These are phyloP conservation scores for Aspergillus melleus DNA, from an alignment of 2,329 filamentous ascomycete species.

Conservation along the genomic window DNA sequence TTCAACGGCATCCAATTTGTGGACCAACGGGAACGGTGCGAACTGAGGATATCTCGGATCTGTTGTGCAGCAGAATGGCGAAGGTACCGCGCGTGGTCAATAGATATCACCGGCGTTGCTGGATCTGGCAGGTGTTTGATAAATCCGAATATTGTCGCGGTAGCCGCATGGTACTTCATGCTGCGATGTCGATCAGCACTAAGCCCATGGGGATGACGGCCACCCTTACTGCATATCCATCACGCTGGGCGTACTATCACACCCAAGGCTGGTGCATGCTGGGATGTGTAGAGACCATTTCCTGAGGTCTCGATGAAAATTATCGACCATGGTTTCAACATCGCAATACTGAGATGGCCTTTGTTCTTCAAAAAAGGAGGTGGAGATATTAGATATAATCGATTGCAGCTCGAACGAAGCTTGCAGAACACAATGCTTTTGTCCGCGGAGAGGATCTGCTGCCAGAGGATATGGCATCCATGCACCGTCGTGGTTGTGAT, in stretches of 20 bases:
- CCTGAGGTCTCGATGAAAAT: background rate
- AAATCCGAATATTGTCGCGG: constrained; percentile 28
- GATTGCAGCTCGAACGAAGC: background rate
- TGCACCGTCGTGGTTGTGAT: constrained; percentile 1
- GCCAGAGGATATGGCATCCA: constrained; percentile 16
- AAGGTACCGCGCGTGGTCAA: constrained; percentile 4
- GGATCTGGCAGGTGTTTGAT: constrained; percentile 6
- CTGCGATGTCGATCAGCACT: constrained; percentile 14
- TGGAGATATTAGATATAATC: constrained; percentile 4
- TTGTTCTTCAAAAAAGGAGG: constrained; percentile 8
- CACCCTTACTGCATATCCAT: background rate
- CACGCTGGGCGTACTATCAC: background rate
- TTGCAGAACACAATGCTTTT: constrained; percentile 11
- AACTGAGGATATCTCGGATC: constrained; percentile 19
- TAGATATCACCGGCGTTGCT: background rate
- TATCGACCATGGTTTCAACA: background rate
- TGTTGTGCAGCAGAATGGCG: constrained; percentile 19
- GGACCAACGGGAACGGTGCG: constrained; percentile 24
- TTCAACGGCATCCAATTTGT: constrained; percentile 24
- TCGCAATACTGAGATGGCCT: background rate
- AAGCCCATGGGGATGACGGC: background rate
- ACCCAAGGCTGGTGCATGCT: background rate
- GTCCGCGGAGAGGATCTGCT: background rate
- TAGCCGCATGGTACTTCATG: constrained; percentile 32
- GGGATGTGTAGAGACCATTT: background rate